Conservation (phyloP, 257 asterid species). For the Scutellaria barbata region DNA sequence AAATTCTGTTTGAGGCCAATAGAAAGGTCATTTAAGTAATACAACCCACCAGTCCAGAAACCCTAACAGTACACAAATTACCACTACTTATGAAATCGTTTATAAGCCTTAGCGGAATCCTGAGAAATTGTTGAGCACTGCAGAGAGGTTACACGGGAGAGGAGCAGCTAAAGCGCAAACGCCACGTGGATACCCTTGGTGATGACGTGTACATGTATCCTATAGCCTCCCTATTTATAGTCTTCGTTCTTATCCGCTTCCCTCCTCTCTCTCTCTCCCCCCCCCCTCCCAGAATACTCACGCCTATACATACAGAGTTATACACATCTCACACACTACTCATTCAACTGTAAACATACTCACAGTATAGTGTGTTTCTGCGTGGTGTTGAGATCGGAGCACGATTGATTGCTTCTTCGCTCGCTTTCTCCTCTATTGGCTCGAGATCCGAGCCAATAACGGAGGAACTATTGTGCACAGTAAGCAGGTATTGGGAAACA, state of each 20-base stretch:
- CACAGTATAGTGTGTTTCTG: conserved; percentile 43
- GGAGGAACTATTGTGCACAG: conserved; percentile 47
- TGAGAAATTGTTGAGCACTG: not conserved
- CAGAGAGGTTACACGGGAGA: conserved; percentile 16
- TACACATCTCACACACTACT: conserved; percentile 36
- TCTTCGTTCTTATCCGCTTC: conserved; percentile 50
- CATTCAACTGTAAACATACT: conserved; percentile 14
- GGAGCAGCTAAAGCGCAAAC: conserved; percentile 38
- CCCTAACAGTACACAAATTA: no score
- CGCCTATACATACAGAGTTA: conserved; percentile 21
- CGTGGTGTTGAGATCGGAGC: conserved; percentile 43
- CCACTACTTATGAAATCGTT: no score
- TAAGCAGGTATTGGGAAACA: conserved; percentile 38
- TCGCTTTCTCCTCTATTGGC: conserved; percentile 68
- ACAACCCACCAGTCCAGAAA: no score
- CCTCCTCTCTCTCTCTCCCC: conserved; percentile 47
- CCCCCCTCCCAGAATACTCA: conserved; percentile 21
- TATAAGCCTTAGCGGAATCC: no score
- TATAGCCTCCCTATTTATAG: conserved; percentile 65
- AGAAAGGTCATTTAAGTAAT: no score
- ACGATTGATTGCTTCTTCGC: conserved; percentile 47
- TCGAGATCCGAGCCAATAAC: conserved; percentile 96
- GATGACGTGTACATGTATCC: conserved; percentile 62
- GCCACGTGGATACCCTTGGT: conserved; percentile 61
- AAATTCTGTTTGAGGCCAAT: no score